phyloP scores from a whole-genome alignment of 768 basidiomycete species.

The Lentinula sp. region DNA sequence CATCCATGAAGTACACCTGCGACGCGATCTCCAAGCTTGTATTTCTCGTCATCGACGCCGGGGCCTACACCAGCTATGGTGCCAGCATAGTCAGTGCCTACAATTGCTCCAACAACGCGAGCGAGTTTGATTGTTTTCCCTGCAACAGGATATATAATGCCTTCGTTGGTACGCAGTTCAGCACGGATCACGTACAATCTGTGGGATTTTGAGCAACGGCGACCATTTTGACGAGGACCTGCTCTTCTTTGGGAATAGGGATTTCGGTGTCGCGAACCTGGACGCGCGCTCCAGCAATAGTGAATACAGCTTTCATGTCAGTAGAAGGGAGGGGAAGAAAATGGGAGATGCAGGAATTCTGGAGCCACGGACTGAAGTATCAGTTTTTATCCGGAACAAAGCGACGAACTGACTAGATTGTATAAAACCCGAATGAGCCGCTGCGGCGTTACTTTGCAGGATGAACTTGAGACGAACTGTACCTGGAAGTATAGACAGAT shows the following conservation, averaged over 20 bases:
- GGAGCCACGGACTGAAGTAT: too few relatives aligned
- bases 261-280: constrained; percentile 3
- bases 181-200: background rate
- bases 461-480: too few relatives aligned
- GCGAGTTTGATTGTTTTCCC: constrained; percentile 4
- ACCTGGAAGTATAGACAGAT: too few relatives aligned
- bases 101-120: constrained; percentile 2
- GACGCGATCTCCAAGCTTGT: constrained; percentile 5
- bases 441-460: too few relatives aligned
- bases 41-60: background rate
- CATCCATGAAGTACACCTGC: constrained; percentile 9
- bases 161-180: background rate
- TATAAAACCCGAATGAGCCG: too few relatives aligned
- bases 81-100: constrained; percentile 9
- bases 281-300: background rate
- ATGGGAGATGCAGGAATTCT: background rate
- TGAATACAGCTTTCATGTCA: constrained; percentile 1
- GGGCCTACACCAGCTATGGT: constrained; percentile 3
- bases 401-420: too few relatives aligned
- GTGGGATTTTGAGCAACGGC: constrained; percentile 13
- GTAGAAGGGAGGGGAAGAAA: background rate
- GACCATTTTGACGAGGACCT: constrained; percentile 10
- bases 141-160: background rate
- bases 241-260: constrained; percentile 7
- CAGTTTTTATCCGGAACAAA: too few relatives aligned